Base-by-base conservation (phyloP, 2,329 filamentous ascomycete genomes). In the Pseudogymnoascus destructans region DNA sequence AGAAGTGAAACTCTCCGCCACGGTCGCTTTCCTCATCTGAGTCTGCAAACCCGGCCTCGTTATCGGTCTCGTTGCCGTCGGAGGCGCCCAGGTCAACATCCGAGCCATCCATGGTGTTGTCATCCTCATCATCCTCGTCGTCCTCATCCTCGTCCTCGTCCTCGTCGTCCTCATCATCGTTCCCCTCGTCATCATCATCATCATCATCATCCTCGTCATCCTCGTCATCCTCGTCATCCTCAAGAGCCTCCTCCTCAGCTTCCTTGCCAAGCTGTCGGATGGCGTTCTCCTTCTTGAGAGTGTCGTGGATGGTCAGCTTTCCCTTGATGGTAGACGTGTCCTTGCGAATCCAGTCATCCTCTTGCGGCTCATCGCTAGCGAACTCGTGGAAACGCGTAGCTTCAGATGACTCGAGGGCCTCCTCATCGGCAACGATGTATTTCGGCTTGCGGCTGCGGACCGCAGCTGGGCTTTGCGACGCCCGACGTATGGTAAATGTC, bases 331-430 rank as follows among this genome's bases (percentile, higher is more conserved):
- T 79, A 6, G 79, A 77, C 32, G 80, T 76, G 66, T 88, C 85
- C 59, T 86, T 82, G 13, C 76, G 76, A 27, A 95, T 88, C 93
- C 93, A 98, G 66, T 95, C 91, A 59, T 96, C 91, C 61, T 93
- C 87, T 60, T 89, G 82, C 38, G 86, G 78, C 59, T 84, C 79
- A 55, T 88, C 90, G 68, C 86, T 90, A 42, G 89, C 92, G 70
- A 97, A 97, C 67, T 95, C 92, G 69, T 96, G 89, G 68, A 96
- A 97, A 55, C 74, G 82, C 68, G 74, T 82, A 23, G 77, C 76
- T 62, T 85, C 80, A 1, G 67, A 70, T 15, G 61, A 62, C 30
- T 66, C 59, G 10, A 70, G 57, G 21, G 63, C 65, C 17, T 64
- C 62, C 27, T 68, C 66, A 32, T 66, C 64, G 23, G 65, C 65